These are phyloP conservation scores for Cyanidiococcus yangmingshanensis DNA, from an alignment of 23 red algal genomes.

Conservation along the genomic window DNA sequence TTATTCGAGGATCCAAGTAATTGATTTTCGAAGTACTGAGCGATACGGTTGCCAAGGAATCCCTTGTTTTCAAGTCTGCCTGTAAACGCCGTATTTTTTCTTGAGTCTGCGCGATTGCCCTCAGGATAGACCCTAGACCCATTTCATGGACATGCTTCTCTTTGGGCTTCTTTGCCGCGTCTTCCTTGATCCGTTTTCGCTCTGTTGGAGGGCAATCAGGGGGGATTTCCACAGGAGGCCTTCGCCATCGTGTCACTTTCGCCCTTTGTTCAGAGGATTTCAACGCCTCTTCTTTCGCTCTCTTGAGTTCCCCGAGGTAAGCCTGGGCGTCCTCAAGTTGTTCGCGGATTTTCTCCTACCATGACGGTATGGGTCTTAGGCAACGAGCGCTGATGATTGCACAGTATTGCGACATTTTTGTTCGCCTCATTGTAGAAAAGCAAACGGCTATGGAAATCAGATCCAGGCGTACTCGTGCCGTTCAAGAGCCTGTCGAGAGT, in stretches of 20 bases:
- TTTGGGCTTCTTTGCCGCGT: constrained; percentile 46
- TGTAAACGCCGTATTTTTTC: constrained; percentile 60
- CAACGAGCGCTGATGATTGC: constrained; percentile 85
- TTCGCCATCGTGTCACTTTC: constrained; percentile 50
- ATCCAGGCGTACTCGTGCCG: constrained; percentile 2
- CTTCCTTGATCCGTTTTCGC: constrained; percentile 8
- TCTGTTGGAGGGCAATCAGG: constrained; percentile 40
- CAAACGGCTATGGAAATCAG: constrained; percentile 34
- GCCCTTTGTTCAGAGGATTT: background rate
- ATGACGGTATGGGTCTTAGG: constrained; percentile 57
- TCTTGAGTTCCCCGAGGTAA: constrained; percentile 51
- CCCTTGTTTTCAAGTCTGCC: constrained; percentile 65
- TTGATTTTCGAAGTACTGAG: constrained; percentile 94
- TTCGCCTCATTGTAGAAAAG: constrained; percentile 97
- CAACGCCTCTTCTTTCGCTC: constrained; percentile 21
- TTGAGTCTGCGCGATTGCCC: constrained; percentile 32
- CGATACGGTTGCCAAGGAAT: constrained; percentile 43
- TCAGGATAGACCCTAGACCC: constrained; percentile 30
- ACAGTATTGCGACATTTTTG: constrained; percentile 91
- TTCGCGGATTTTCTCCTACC: constrained; percentile 64
- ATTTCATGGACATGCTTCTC: constrained; percentile 26
- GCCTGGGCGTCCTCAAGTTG: constrained; percentile 34
- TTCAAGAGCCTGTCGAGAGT: constrained; percentile 64
- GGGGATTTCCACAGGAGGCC: constrained; percentile 44
- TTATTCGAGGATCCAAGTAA: constrained; percentile 95